Percentiles rank a stretch among this genome's conserved stretches.
phyloP scores from a whole-genome alignment of 139 green algal species.

The Closterium sp. region DNA sequence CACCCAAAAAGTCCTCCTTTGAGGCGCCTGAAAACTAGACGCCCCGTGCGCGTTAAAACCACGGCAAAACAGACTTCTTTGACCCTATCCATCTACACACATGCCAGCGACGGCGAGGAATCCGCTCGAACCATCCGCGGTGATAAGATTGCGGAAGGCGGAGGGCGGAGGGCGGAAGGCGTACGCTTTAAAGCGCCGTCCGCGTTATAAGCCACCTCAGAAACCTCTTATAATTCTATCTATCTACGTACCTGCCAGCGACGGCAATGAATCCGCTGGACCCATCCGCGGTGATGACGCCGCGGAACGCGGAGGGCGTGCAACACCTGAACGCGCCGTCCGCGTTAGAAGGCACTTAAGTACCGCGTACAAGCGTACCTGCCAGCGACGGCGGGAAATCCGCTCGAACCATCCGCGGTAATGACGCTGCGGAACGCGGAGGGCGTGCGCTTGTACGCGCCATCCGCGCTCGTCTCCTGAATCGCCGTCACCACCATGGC shows the following conservation, averaged over 20 bases:
- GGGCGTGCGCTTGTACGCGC: constrained; percentile 33
- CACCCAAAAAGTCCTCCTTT: too few relatives aligned
- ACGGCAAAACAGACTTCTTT: too few relatives aligned
- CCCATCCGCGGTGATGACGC: constrained; percentile 38
- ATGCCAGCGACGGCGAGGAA: constrained; percentile 52
- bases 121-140: constrained; percentile 35
- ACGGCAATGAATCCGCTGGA: constrained; percentile 37
- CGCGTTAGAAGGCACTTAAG: not conserved
- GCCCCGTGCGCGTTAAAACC: constrained; percentile 65
- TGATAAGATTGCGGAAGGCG: constrained; percentile 31
- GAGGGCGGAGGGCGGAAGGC: too few relatives aligned
- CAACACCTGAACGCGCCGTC: constrained; percentile 39
- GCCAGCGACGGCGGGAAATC: constrained; percentile 35
- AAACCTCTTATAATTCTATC: too few relatives aligned
- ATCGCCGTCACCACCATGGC: constrained; percentile 20
- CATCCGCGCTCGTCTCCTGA: constrained; percentile 18
- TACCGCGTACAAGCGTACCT: constrained; percentile 80
- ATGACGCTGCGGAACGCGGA: constrained; percentile 30
- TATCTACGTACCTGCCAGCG: too few relatives aligned
- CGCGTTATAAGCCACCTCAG: too few relatives aligned
- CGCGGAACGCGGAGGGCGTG: constrained; percentile 14
- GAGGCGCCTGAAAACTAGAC: too few relatives aligned
- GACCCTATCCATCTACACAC: too few relatives aligned
- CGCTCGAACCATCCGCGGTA: constrained; percentile 44
- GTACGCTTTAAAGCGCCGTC: constrained; percentile 35